phyloP scores from a whole-genome alignment of 345 rosid genomes.

The Brassica carinata region DNA sequence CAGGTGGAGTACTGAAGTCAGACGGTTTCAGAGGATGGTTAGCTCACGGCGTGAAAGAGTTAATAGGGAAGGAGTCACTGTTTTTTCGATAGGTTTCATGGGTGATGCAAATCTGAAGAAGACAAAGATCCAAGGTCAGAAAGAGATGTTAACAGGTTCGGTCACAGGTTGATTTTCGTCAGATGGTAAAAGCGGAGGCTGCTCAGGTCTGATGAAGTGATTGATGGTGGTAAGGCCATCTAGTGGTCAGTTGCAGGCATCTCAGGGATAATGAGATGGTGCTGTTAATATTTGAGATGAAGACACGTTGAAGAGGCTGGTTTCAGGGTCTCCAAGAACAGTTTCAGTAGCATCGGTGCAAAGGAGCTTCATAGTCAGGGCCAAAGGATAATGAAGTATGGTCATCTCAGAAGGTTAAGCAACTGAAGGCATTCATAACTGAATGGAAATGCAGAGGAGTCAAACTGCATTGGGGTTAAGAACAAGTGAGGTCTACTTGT shows the following conservation, averaged over 20 bases:
- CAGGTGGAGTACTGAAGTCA: background rate
- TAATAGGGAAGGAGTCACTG: background rate
- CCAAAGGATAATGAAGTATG: background rate
- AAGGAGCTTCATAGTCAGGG: background rate
- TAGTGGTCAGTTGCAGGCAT: background rate
- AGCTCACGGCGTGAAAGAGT: background rate
- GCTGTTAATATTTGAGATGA: background rate
- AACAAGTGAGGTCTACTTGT: background rate
- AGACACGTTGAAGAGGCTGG: background rate
- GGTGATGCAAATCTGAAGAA: background rate
- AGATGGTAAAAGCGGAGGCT: background rate
- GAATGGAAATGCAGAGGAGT: background rate
- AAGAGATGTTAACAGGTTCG: background rate
- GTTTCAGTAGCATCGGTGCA: background rate
- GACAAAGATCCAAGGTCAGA: background rate
- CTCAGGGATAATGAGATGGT: background rate
- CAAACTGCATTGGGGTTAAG: background rate
- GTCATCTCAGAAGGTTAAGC: background rate
- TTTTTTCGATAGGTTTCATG: background rate
- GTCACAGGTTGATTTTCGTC: background rate
- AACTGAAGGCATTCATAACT: background rate
- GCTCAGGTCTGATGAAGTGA: background rate
- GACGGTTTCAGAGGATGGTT: background rate
- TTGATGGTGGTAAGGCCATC: background rate
- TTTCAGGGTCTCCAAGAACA: no score